Base-by-base conservation (phyloP, 1,139 yeast genomes). In the Candida albicans region DNA sequence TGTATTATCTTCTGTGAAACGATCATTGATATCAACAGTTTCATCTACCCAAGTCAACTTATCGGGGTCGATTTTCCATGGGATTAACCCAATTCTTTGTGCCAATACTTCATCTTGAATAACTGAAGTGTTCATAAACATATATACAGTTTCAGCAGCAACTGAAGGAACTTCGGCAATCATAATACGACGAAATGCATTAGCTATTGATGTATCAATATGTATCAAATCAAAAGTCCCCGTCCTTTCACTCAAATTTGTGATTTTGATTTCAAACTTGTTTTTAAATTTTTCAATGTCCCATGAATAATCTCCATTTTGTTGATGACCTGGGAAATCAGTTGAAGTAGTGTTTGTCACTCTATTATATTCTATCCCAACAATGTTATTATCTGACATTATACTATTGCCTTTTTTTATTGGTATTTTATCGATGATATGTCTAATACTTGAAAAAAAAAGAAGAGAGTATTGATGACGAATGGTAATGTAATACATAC, bases 131-230 rank as follows among this genome's bases (percentile, higher is more conserved):
- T 93, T 93, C 77, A 89, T 91, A 70, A 86, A 87, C 52, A 93
- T 78, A 62, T 86, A 91, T 27, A 93, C 89, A 50, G 87, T 81
- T 65, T 93, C 99, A 26, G 96, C 87, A 8, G 99, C 99, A 38
- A 93, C 95, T 3, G 95, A 79, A 14, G 99, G 99, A 29, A 93
- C 96, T 64, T 93, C 99, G 1, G 97, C 81, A 50, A 93, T 83
- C 97, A 93, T 91, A 55, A 93, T 87, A 62, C 99, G 86, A 61
- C 99, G 87, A 69, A 93, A 90, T 0, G 99, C 98, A 71, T 93
- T 93, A 41, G 98, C 93, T 46, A 93, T 74, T 11, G 98, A 87
- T 2, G 98, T 87, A 62, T 93, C 99, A 40, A 91, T 71, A 54
- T 89, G 85, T 47, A 87, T 70, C 52, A 95, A 73, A 64, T 93